phyloP scores from a whole-genome alignment of 2,329 filamentous ascomycete species.

The Xylaria sp. region DNA sequence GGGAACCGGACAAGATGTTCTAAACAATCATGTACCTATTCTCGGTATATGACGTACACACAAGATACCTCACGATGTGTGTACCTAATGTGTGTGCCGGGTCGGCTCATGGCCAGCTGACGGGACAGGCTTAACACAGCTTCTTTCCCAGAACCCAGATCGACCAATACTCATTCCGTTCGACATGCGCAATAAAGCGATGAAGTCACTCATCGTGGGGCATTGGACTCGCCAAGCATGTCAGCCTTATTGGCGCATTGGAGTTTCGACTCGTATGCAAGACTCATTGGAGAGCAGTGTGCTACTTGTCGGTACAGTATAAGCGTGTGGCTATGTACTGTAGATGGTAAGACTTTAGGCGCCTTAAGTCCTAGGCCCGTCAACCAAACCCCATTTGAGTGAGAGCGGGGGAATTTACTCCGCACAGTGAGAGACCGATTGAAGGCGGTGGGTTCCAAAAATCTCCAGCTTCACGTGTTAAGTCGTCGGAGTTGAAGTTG shows the following conservation, averaged over 20 bases:
- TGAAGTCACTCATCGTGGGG: no score
- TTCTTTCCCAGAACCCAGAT: no score
- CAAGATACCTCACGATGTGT: no score
- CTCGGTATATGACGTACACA: no score
- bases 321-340: neutral
- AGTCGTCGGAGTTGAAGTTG: conserved; percentile 6
- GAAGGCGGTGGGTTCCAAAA: conserved; percentile 5
- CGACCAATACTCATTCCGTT: no score
- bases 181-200: no score
- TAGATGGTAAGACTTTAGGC: neutral
- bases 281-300: conserved; percentile 11
- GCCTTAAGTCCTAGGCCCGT: conserved; percentile 14
- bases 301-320: neutral
- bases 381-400: conserved; percentile 5
- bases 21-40: no score
- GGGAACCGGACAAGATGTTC: no score
- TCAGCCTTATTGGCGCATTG: conserved; percentile 12
- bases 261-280: conserved; percentile 16
- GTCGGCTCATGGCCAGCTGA: no score
- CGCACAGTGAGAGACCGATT: neutral
- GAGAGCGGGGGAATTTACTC: neutral
- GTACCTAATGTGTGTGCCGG: no score
- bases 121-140: no score
- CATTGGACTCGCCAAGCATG: neutral
- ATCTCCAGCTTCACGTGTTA: conserved; percentile 16